Evolutionary conservation across 148 eudicot genomes (phyloP).

Genomic region (Polygonum aviculare): DNA sequence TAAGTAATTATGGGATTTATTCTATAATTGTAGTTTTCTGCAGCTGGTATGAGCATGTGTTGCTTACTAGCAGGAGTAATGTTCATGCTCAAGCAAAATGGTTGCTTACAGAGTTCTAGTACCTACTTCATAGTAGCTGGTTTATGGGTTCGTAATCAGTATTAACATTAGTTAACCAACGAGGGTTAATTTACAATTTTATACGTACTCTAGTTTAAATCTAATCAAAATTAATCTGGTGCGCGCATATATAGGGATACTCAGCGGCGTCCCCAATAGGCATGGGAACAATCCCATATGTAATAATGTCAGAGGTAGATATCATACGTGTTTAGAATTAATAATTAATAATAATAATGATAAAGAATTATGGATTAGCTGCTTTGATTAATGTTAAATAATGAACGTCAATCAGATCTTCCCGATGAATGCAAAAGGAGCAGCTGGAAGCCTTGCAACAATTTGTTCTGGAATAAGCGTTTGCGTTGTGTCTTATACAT

Average conservation of each 20-base stretch:
- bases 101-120: conserved; percentile 13
- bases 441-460: background rate
- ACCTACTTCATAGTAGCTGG: conserved; percentile 21
- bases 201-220: no score
- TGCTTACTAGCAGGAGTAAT: conserved; percentile 2
- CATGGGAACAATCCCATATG: conserved; percentile 28
- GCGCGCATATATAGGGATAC: conserved; percentile 17
- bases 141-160: no score
- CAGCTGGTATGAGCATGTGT: conserved; percentile 19
- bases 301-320: conserved; percentile 31
- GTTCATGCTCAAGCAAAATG: background rate
- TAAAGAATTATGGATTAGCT: no score
- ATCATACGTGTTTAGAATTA: no score
- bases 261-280: conserved; percentile 25
- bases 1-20: background rate
- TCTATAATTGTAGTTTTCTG: conserved; percentile 23
- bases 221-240: no score
- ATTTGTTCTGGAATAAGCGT: background rate
- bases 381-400: no score
- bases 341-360: no score
- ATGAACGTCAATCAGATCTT: no score
- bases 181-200: no score
- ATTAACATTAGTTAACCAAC: no score
- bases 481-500: background rate
- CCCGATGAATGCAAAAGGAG: background rate